Evolutionary conservation across 2,329 filamentous ascomycete genomes (phyloP).

Genomic region (Colletotrichum costaricense): DNA sequence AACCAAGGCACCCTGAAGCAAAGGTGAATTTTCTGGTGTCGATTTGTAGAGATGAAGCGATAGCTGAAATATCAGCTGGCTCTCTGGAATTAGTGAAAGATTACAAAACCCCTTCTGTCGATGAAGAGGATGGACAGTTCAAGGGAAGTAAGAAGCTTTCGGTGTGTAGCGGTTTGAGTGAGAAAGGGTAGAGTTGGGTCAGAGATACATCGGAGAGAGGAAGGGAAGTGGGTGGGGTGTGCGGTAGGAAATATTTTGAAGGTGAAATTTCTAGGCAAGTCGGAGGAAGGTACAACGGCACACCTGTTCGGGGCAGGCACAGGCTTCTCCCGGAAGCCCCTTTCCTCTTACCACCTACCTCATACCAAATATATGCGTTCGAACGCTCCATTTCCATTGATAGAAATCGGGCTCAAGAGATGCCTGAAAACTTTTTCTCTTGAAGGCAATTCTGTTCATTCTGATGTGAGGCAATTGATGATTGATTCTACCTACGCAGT

Average conservation of each 20-base stretch:
- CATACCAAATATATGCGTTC: not conserved
- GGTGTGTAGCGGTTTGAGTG: not conserved
- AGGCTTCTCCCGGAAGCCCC: not conserved
- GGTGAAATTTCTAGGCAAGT: not conserved
- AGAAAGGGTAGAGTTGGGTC: not conserved
- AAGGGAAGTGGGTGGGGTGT: not conserved
- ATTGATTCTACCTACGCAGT: not conserved
- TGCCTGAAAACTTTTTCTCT: no score
- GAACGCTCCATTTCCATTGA: no score
- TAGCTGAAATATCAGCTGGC: no score
- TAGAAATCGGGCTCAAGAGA: no score
- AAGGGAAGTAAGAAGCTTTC: no score
- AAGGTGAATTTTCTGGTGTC: no score
- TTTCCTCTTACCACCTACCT: not conserved
- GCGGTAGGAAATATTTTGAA: not conserved
- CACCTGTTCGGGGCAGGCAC: not conserved
- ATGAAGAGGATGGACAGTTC: no score
- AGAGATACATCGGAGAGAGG: not conserved
- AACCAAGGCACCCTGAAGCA: no score
- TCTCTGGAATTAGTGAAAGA: no score
- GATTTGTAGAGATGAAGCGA: no score
- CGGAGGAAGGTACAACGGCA: not conserved
- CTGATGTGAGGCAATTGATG: not conserved
- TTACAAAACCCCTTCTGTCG: no score
- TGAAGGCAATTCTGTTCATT: not conserved